Conservation (phyloP, 139 green algal species). For the Chlamydomonas eustigma region DNA sequence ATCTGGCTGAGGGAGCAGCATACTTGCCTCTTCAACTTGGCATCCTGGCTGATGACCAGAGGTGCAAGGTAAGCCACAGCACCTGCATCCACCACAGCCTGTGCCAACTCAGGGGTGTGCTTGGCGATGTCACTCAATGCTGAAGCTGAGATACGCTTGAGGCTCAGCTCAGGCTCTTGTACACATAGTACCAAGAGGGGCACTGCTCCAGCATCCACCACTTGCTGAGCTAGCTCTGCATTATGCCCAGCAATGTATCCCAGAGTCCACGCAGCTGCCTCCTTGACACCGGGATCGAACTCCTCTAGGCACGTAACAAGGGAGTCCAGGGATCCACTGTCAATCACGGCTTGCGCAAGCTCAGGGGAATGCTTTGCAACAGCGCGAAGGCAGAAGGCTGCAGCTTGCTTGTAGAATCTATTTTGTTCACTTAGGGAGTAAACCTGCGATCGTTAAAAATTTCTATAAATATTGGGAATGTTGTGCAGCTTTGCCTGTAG, state of each 20-base stretch:
- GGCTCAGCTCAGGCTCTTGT: slow-evolving; percentile 73
- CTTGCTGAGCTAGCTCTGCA: slow-evolving; percentile 71
- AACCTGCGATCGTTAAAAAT: too few relatives aligned
- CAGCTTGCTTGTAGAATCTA: slow-evolving; percentile 82
- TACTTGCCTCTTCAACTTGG: slow-evolving; percentile 85
- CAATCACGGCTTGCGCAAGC: slow-evolving; percentile 78
- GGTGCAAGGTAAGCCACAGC: slow-evolving; percentile 75
- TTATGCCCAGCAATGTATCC: slow-evolving; percentile 85
- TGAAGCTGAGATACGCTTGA: slow-evolving; percentile 81
- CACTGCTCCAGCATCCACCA: slow-evolving; percentile 70
- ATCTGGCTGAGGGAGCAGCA: slow-evolving; percentile 79
- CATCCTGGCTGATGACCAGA: slow-evolving; percentile 75
- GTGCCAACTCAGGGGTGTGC: slow-evolving; percentile 81
- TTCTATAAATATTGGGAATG: too few relatives aligned
- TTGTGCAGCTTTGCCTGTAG: too few relatives aligned
- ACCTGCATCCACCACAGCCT: slow-evolving; percentile 81
- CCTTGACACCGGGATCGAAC: slow-evolving; percentile 77
- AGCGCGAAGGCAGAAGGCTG: slow-evolving; percentile 76
- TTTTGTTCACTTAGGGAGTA: slow-evolving; percentile 79
- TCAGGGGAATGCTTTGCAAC: slow-evolving; percentile 80
- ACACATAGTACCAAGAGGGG: slow-evolving; percentile 83
- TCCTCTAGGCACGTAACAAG: slow-evolving; percentile 85
- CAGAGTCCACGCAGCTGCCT: slow-evolving; percentile 75
- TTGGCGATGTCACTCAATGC: slow-evolving; percentile 82
- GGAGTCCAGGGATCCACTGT: slow-evolving; percentile 68